Evolutionary conservation across 345 rosid species (phyloP).

Genomic region (Hevea brasiliensis): DNA sequence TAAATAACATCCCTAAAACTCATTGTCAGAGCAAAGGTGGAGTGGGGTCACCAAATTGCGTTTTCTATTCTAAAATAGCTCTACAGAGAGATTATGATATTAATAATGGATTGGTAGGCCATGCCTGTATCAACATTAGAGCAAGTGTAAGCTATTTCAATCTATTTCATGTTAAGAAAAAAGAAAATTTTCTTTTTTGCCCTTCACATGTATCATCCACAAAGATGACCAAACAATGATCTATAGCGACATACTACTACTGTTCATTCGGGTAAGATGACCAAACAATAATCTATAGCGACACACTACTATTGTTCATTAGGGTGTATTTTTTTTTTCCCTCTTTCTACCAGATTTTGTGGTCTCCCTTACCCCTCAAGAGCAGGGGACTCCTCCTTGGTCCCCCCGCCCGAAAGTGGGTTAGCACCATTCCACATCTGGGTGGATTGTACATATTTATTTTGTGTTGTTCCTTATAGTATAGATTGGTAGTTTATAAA

Average conservation of each 20-base stretch:
- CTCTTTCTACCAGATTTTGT: too few species aligned
- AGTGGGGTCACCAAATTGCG: constrained; percentile 6
- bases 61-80: constrained; percentile 9
- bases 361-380: too few species aligned
- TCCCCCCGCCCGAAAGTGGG: too few species aligned
- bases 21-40: constrained; percentile 4
- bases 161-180: constrained; percentile 17
- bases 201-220: constrained; percentile 31
- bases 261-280: too few species aligned
- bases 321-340: too few species aligned
- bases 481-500: too few species aligned
- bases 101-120: constrained; percentile 17
- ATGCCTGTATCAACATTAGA: constrained; percentile 9
- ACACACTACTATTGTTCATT: neutral
- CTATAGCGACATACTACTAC: neutral
- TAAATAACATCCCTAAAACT: constrained; percentile 5
- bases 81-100: constrained; percentile 12
- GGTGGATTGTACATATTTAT: too few species aligned
- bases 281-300: constrained; percentile 11
- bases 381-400: too few species aligned
- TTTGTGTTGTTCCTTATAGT: too few species aligned
- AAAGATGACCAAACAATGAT: constrained; percentile 21
- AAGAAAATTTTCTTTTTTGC: too few species aligned
- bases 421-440: too few species aligned
- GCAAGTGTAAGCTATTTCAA: constrained; percentile 19